These are phyloP conservation scores for Cyberlindnera euphorbiiphila DNA, from an alignment of 805 yeast species.

Conservation along the genomic window DNA sequence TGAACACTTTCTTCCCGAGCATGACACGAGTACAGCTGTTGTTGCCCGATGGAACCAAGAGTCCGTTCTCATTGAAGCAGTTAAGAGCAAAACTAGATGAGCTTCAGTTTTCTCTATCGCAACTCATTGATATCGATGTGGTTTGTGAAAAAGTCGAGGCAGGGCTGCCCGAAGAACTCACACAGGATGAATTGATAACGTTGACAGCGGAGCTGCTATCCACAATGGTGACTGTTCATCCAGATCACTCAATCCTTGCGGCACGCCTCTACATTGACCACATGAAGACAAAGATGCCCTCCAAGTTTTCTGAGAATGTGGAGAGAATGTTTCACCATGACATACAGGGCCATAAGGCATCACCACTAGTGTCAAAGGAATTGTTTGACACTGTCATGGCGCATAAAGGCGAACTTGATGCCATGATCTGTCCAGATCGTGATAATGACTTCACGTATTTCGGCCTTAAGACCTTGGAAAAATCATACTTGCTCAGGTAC, in stretches of 20 bases:
- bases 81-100: conserved; percentile 1
- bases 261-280: conserved; percentile 93
- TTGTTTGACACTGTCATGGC: conserved; percentile 58
- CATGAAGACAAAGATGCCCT: conserved; percentile 85
- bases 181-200: conserved; percentile 57
- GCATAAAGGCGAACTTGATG: conserved; percentile 64
- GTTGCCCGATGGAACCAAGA: conserved; percentile 10
- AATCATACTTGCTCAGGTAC: conserved; percentile 72
- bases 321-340: conserved; percentile 69
- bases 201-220: conserved; percentile 97
- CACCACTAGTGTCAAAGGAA: conserved; percentile 58
- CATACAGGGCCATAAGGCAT: conserved; percentile 63
- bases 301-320: conserved; percentile 72
- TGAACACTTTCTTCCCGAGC: neutral
- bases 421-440: conserved; percentile 63
- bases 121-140: conserved; percentile 5
- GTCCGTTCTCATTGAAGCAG: conserved; percentile 3
- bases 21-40: conserved; percentile 12
- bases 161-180: conserved; percentile 13
- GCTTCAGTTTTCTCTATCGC: conserved; percentile 7
- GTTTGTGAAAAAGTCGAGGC: conserved; percentile 7
- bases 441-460: conserved; percentile 78
- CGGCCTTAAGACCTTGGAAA: conserved; percentile 88
- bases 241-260: conserved; percentile 91
- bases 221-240: conserved; percentile 94